Percentiles rank a stretch among this genome's conserved stretches.
Conservation (phyloP, 768 basidiomycete genomes). For the Phaeolepiota aurea region DNA sequence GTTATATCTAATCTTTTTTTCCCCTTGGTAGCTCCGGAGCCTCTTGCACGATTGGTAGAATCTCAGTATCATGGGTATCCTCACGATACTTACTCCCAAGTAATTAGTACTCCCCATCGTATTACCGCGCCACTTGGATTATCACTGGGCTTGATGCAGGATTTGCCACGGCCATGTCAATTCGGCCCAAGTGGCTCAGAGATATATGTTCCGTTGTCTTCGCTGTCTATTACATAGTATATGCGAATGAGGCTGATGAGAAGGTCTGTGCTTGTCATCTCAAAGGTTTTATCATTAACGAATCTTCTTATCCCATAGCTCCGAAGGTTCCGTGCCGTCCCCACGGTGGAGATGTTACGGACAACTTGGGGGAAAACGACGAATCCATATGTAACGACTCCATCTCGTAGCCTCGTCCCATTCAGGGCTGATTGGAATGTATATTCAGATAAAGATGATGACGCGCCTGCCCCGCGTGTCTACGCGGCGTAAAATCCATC, state of each 20-base stretch:
- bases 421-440: conserved; percentile 3
- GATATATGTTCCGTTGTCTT: conserved; percentile 84
- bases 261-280: conserved; percentile 48
- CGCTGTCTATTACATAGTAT: conserved; percentile 78
- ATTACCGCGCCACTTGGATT: conserved; percentile 96
- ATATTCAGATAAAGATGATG: conserved; percentile 55
- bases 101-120: conserved; percentile 78
- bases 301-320: conserved; percentile 40
- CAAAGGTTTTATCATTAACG: conserved; percentile 45
- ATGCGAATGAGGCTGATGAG: conserved; percentile 90
- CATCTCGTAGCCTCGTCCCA: conserved; percentile 2
- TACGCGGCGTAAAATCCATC: conserved; percentile 65
- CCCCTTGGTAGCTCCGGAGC: conserved; percentile 71
- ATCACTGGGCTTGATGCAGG: conserved; percentile 93
- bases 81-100: background rate
- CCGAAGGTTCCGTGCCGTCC: conserved; percentile 84
- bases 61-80: background rate
- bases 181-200: conserved; percentile 85
- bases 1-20: no score
- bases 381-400: conserved; percentile 75
- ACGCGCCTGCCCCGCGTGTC: conserved; percentile 53
- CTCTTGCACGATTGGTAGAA: conserved; percentile 77
- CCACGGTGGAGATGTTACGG: conserved; percentile 94
- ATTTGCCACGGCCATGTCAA: conserved; percentile 91
- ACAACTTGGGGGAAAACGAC: conserved; percentile 95